Evolutionary conservation across 768 basidiomycete genomes (phyloP).

Genomic region (Suillus alpinus): DNA sequence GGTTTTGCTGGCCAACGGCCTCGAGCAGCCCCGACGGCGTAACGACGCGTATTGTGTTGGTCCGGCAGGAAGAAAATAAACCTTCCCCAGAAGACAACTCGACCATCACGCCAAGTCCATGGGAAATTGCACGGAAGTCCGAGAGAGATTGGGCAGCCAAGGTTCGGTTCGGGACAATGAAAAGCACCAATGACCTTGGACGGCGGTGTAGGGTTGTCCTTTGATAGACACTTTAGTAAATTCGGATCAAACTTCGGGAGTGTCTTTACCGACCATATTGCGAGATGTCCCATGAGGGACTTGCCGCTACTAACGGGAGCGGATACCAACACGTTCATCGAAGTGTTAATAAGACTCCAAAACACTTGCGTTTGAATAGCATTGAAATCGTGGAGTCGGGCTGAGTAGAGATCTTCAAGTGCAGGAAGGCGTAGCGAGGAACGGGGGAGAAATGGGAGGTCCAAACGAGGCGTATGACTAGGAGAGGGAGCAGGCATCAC

Average conservation of each 20-base stretch:
- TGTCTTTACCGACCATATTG: slow-evolving; percentile 60
- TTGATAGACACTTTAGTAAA: slow-evolving; percentile 7
- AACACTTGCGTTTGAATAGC: slow-evolving; percentile 87
- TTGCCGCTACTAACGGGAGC: slow-evolving; percentile 84
- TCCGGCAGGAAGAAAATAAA: slow-evolving; percentile 35
- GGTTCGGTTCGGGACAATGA: slow-evolving; percentile 60
- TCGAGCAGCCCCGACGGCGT: slow-evolving; percentile 52
- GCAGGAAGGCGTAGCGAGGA: slow-evolving; percentile 44
- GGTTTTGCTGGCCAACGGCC: slow-evolving; percentile 13
- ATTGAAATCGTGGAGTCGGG: slow-evolving; percentile 60
- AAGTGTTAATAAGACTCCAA: slow-evolving; percentile 75
- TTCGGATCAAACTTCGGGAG: neutral
- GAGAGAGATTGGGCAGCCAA: slow-evolving; percentile 54
- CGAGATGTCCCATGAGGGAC: slow-evolving; percentile 64
- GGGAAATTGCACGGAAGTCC: slow-evolving; percentile 45
- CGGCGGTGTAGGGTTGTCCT: slow-evolving; percentile 57
- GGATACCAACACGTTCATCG: slow-evolving; percentile 66
- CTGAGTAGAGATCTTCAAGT: slow-evolving; percentile 45
- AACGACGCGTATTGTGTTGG: slow-evolving; percentile 52
- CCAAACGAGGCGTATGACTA: slow-evolving; percentile 59
- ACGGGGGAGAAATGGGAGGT: slow-evolving; percentile 71
- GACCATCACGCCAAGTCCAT: slow-evolving; percentile 37
- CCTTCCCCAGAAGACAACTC: slow-evolving; percentile 26
- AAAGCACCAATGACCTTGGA: slow-evolving; percentile 53
- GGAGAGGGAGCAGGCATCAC: slow-evolving; percentile 68